Evolutionary conservation across 371 early-diverging fungal genomes (phyloP), one percentile per base, ranked within the genome.

Genomic region (Syncephalastrum contaminatum): DNA sequence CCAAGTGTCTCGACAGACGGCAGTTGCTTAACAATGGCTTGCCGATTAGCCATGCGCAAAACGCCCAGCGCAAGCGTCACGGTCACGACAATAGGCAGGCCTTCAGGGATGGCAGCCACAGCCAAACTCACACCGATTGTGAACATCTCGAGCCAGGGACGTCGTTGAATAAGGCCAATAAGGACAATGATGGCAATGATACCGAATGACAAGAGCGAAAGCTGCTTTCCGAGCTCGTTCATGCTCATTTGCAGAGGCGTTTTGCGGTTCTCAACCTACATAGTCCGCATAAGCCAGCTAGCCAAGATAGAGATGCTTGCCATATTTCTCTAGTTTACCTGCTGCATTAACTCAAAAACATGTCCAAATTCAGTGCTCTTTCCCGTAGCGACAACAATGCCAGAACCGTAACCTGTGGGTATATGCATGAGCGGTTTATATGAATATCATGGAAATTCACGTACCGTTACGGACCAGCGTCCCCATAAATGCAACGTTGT

Each of bases 21-120:
- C 14, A 96, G 73, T 62, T 93, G 92, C 68, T 94, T 95, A 19
- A 97, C 88, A 46, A 97, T 90, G 6, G 92, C 90, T 48, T 88
- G 82, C 45, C 90, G 77, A 36, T 88, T 86, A 8, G 96, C 92
- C 94, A 97, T 91, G 25, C 94, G 83, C 60, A 93, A 77, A 4
- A 95, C 94, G 40, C 93, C 93, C 15, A 93, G 69, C 0, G 94
- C 95, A 56, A 97, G 75, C 1, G 95, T 93, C 14, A 96, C 92
- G 0, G 95, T 92, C 22, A 97, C 92, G 15, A 92, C 93, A 59
- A 96, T 90, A 16, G 96, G 96, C 36, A 97, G 74, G 1, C 96
- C 94, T 66, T 96, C 97, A 1, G 98, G 98, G 43, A 97, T 95
- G 54, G 96, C 96, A 39, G 96, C 94, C 0, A 96, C 95, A 2